A percentile compares a stretch with the other conserved stretches of the same genome.
Evolutionary conservation across 2,329 filamentous ascomycete species (phyloP).

Genomic region (Botrytis paeoniae): DNA sequence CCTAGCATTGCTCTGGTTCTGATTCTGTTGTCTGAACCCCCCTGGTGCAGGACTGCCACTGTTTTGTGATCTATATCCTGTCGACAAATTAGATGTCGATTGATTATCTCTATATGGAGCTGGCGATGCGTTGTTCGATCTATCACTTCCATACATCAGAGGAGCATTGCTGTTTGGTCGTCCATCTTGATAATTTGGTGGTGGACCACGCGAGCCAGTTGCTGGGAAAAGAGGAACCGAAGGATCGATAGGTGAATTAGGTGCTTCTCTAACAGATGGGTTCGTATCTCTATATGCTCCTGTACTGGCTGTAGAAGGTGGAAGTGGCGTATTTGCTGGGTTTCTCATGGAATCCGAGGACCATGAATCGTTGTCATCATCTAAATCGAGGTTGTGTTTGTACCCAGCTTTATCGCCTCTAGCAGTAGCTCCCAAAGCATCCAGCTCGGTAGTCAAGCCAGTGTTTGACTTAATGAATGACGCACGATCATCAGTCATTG

Average conservation of each 20-base stretch:
- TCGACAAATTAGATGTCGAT: constrained; percentile 38
- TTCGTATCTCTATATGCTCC: constrained; percentile 18
- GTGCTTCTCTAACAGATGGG: constrained; percentile 35
- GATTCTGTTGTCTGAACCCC: constrained; percentile 40
- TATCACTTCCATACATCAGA: constrained; percentile 25
- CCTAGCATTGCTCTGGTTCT: constrained; percentile 44
- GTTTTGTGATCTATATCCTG: constrained; percentile 41
- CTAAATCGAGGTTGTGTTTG: constrained; percentile 59
- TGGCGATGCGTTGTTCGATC: constrained; percentile 25
- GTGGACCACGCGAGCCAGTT: constrained; percentile 34
- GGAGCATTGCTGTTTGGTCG: constrained; percentile 28
- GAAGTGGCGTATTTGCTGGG: constrained; percentile 39
- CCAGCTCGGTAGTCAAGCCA: constrained; percentile 82
- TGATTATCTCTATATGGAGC: constrained; percentile 37
- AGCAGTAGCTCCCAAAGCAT: constrained; percentile 84
- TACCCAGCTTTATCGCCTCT: constrained; percentile 72
- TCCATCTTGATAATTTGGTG: constrained; percentile 36
- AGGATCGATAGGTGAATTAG: constrained; percentile 49
- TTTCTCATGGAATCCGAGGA: constrained; percentile 55
- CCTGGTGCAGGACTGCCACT: constrained; percentile 41
- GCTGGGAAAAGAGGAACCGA: constrained; percentile 52
- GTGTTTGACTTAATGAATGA: constrained; percentile 98
- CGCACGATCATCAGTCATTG: constrained; percentile 92
- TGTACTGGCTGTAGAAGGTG: constrained; percentile 36
- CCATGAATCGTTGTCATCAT: constrained; percentile 70